Base-by-base conservation (phyloP, 257 asterid species). In the Jacaranda mimosifolia region DNA sequence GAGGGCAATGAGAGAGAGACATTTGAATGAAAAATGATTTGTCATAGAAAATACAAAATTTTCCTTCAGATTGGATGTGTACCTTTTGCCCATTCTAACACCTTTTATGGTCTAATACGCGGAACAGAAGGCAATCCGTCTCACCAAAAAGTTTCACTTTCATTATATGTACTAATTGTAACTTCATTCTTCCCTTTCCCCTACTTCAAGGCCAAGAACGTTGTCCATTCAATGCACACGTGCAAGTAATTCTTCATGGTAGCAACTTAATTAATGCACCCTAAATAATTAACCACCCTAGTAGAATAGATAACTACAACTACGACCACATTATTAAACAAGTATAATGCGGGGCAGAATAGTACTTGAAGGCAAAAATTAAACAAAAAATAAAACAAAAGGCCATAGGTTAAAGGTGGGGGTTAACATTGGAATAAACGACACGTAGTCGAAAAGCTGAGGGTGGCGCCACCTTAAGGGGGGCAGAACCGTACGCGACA, bases 401-500 rank as follows among this genome's bases (percentile, higher is more conserved):
- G 43, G 13, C 21, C 14, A 10, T 17, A 35, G 66, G 58, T 3
- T 15, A 65, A 46, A 10, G 18, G 42, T 13, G 7, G 59, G 53
- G 70, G 52, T 38, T 60, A 56, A 53, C 9, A 52, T 36, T 19
- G 58, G 75, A 35, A 63, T 64, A 80, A 63, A 39, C 43, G 85
- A 72, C 82, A 83, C 83, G 87, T 71, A 52, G 59, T 26, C 10
- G 7, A 79, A 77, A 84, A 45, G 74, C 65, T 58, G 81, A 69
- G 55, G 55, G 70, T 18, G 80, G 83, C 57, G 83, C 73, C 76
- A 63, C 77, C 78, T 73, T 72, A 72, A 80, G 18, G 83, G 66
- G 70, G 83, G 82, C 84, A 79, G 53, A 83, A 53, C 45, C 79
- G 87, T 83, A 86, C 81, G 53, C 80, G 87, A 83, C 87, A 81